These are phyloP conservation scores for Haplosporangium gracile DNA, from an alignment of 192 early-diverging fungal species.

Conservation along the genomic window DNA sequence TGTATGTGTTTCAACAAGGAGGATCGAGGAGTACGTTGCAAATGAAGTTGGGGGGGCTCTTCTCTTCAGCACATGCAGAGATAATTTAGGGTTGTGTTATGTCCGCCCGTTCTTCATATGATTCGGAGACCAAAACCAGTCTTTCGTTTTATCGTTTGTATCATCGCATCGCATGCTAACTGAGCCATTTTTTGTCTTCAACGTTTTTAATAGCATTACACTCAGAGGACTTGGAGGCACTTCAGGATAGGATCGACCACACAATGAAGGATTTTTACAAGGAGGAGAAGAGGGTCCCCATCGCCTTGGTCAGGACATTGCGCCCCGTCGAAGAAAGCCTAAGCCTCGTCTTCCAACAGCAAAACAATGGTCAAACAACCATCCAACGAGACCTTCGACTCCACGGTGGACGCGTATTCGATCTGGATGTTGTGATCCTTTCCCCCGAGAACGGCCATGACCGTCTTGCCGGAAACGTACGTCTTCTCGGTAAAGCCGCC, in stretches of 20 bases:
- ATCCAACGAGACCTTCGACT: neutral
- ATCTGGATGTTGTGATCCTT: slow-evolving; percentile 51
- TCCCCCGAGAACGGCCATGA: slow-evolving; percentile 39
- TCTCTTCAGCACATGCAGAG: neutral
- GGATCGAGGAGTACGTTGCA: neutral
- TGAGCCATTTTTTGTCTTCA: neutral
- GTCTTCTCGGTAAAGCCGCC: slow-evolving; percentile 29
- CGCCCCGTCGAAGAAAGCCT: slow-evolving; percentile 20
- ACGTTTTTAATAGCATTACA: slow-evolving; percentile 23
- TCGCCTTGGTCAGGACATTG: slow-evolving; percentile 29
- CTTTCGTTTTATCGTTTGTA: neutral
- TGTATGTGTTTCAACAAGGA: neutral
- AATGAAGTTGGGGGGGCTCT: neutral
- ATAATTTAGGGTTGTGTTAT: neutral
- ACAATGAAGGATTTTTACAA: slow-evolving; percentile 29
- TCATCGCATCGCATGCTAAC: slow-evolving; percentile 1
- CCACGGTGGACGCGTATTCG: slow-evolving; percentile 19
- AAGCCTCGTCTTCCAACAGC: neutral
- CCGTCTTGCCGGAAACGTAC: slow-evolving; percentile 24
- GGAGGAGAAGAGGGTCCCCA: slow-evolving; percentile 31
- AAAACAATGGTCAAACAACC: neutral
- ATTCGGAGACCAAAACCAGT: neutral
- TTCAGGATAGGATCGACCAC: slow-evolving; percentile 35
- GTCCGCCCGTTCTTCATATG: neutral
- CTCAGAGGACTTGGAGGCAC: slow-evolving; percentile 6